A percentile compares a stretch with the other conserved stretches of the same genome.
Conservation (phyloP, 2,329 filamentous ascomycete species). For the Colletotrichum trifolii region DNA sequence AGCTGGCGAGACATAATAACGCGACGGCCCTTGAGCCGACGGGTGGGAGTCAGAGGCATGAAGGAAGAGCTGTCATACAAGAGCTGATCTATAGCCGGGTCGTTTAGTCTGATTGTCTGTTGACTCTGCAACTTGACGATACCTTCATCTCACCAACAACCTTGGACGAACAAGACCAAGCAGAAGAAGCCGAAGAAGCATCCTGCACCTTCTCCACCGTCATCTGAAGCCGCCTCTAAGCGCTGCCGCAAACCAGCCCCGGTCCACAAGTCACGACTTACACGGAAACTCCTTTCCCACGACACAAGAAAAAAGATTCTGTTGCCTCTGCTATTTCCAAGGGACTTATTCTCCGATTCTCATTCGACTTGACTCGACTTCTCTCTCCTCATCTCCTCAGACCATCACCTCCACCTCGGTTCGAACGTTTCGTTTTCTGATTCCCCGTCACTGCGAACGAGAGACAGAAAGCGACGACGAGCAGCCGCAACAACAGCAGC, state of each 20-base stretch:
- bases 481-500: background rate
- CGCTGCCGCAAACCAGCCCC: constrained; percentile 8
- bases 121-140: constrained; percentile 17
- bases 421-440: background rate
- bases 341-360: background rate
- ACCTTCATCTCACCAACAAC: constrained; percentile 17
- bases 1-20: constrained; percentile 39
- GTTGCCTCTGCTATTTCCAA: background rate
- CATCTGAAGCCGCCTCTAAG: constrained; percentile 19
- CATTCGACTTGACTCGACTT: background rate
- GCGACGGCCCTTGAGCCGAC: constrained; percentile 13
- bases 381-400: background rate
- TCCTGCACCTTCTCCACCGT: constrained; percentile 4
- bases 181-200: background rate
- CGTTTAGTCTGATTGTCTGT: background rate
- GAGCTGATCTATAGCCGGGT: constrained; percentile 6
- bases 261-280: constrained; percentile 11
- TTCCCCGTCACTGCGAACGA: constrained; percentile 3
- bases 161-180: background rate
- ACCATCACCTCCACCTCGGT: constrained; percentile 1
- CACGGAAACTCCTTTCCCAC: background rate
- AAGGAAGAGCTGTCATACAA: background rate
- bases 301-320: background rate
- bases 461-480: constrained; percentile 19
- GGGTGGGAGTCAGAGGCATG: background rate